These are phyloP conservation scores for Hordeum marinum DNA, from an alignment of 176 grass and related monocot species.

Conservation along the genomic window DNA sequence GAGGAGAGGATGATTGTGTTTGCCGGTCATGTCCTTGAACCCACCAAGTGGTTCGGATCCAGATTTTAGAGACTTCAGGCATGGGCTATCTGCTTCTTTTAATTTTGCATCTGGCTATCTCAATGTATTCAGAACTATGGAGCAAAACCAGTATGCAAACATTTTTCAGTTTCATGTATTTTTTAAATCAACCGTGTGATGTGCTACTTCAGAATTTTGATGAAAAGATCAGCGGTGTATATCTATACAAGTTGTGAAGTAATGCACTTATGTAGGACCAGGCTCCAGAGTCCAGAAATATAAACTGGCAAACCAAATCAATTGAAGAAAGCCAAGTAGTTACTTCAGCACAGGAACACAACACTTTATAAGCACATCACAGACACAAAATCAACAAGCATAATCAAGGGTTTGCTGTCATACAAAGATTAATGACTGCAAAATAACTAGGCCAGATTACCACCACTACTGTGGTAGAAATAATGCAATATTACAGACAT, in stretches of 20 bases:
- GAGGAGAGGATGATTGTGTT: not conserved
- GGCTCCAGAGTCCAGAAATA: not conserved
- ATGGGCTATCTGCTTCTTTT: not conserved
- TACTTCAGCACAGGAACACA: not conserved
- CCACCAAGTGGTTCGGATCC: no score
- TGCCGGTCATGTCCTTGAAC: not conserved
- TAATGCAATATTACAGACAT: conserved; percentile 21
- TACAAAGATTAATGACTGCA: conserved; percentile 22
- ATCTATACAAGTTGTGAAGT: no score
- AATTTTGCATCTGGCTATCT: not conserved
- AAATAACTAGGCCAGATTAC: not conserved
- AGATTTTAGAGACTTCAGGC: not conserved
- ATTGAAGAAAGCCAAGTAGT: not conserved
- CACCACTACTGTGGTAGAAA: not conserved
- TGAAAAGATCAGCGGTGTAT: no score
- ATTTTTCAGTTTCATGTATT: not conserved
- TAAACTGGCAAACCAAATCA: not conserved
- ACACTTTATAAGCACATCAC: not conserved
- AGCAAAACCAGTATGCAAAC: not conserved
- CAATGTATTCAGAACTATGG: not conserved
- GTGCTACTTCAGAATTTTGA: not conserved
- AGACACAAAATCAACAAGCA: not conserved
- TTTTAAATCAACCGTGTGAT: not conserved
- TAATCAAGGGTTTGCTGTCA: conserved; percentile 23
- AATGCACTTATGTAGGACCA: not conserved